These are phyloP conservation scores for Barnettozyma botsteinii DNA, from an alignment of 805 yeast species.

Conservation along the genomic window DNA sequence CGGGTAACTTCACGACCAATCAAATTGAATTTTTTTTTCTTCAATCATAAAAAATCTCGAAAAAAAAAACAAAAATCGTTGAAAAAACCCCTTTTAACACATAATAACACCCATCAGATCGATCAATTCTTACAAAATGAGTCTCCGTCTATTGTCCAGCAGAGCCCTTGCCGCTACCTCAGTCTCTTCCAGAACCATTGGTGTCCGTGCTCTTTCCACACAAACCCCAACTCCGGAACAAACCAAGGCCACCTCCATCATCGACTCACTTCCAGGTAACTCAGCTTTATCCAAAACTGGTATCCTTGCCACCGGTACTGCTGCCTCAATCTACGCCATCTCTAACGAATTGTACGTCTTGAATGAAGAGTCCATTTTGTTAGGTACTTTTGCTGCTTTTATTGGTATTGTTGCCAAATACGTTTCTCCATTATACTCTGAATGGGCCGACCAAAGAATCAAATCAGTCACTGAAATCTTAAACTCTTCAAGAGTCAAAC, in stretches of 20 bases:
- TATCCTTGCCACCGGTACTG: constrained; percentile 88
- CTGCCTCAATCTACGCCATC: constrained; percentile 90
- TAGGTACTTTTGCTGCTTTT: constrained; percentile 75
- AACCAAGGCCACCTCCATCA: constrained; percentile 85
- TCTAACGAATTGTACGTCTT: constrained; percentile 89
- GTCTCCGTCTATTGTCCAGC: constrained; percentile 9
- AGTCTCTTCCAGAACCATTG: constrained; percentile 38
- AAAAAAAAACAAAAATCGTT: constrained; percentile 1
- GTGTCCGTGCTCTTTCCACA: constrained; percentile 60
- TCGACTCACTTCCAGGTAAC: constrained; percentile 92
- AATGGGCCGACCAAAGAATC: constrained; percentile 86
- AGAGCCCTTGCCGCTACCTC: constrained; percentile 6
- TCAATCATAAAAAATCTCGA: too few relatives aligned
- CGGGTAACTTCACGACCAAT: constrained; percentile 2
- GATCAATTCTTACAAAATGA: constrained; percentile 5
- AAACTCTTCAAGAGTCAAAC: constrained; percentile 84
- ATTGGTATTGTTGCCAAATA: constrained; percentile 72
- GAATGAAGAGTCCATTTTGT: constrained; percentile 88
- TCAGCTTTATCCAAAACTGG: constrained; percentile 87
- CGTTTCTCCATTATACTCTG: constrained; percentile 91
- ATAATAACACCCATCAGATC: background rate
- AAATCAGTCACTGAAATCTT: constrained; percentile 74
- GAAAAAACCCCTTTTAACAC: constrained; percentile 4
- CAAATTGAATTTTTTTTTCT: constrained; percentile 2
- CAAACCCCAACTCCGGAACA: constrained; percentile 61